Evolutionary conservation across 1,139 yeast species (phyloP).

Genomic region (Pneumocystis sp.): DNA sequence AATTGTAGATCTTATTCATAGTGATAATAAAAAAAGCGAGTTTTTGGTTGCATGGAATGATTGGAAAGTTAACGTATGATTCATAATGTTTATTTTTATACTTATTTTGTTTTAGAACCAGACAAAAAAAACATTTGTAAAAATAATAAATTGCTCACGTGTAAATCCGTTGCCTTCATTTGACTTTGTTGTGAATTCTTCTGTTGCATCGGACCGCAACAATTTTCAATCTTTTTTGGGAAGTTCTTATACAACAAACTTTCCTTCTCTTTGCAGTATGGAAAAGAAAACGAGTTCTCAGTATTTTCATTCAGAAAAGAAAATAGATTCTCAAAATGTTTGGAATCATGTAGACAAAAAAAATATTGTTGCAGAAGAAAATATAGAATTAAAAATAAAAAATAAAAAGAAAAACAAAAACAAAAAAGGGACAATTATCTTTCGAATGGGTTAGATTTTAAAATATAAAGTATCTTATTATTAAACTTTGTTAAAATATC

Average conservation of each 20-base stretch:
- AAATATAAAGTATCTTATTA: neutral
- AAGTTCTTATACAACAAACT: neutral
- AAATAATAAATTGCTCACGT: neutral
- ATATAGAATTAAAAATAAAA: neutral
- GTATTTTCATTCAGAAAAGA: neutral
- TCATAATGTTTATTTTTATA: neutral
- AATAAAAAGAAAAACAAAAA: neutral
- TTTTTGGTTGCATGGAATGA: constrained; percentile 11
- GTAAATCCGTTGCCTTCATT: neutral
- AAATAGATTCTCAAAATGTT: neutral
- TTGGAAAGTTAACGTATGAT: constrained; percentile 8
- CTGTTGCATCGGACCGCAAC: neutral
- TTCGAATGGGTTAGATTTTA: neutral
- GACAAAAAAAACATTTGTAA: neutral
- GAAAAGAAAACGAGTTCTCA: neutral
- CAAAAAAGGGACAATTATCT: neutral
- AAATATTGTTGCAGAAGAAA: neutral
- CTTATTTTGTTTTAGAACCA: neutral
- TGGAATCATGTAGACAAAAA: neutral
- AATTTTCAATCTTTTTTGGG: neutral
- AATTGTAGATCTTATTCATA: constrained; percentile 7
- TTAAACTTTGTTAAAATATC: neutral
- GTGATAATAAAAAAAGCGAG: constrained; percentile 8
- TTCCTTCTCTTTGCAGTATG: neutral
- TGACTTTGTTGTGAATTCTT: neutral